Evolutionary conservation across 176 grass and related monocot species (phyloP).

Genomic region (Tuctoria greenei): DNA sequence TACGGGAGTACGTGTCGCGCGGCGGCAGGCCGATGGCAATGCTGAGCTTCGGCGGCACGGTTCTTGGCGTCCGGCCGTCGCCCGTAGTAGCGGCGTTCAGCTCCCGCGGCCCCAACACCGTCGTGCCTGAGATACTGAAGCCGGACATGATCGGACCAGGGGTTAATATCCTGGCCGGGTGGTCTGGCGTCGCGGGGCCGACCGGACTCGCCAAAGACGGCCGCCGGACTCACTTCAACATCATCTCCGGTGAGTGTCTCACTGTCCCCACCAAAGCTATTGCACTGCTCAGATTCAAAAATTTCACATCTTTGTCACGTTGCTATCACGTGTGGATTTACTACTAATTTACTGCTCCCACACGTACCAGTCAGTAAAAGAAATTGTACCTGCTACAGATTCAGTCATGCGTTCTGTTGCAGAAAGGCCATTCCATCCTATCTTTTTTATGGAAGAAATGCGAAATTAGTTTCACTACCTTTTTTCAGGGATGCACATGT

Average conservation of each 20-base stretch:
- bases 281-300: slow-evolving; percentile 33
- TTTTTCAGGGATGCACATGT: slow-evolving; percentile 53
- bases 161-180: slow-evolving; percentile 90
- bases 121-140: slow-evolving; percentile 83
- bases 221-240: slow-evolving; percentile 88
- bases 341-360: slow-evolving; percentile 23
- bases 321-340: slow-evolving; percentile 12
- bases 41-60: slow-evolving; percentile 84
- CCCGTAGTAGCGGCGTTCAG: slow-evolving; percentile 94
- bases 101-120: slow-evolving; percentile 86
- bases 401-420: slow-evolving; percentile 1
- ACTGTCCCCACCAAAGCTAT: background rate
- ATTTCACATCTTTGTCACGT: slow-evolving; percentile 3
- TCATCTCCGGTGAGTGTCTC: slow-evolving; percentile 76
- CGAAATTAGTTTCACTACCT: slow-evolving; percentile 40
- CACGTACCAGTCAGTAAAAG: slow-evolving; percentile 10
- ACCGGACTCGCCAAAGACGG: slow-evolving; percentile 78
- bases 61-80: slow-evolving; percentile 76
- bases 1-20: slow-evolving; percentile 58
- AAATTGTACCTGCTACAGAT: slow-evolving; percentile 9
- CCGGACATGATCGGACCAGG: slow-evolving; percentile 95
- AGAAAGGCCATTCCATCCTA: slow-evolving; percentile 43
- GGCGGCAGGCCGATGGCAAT: slow-evolving; percentile 51
- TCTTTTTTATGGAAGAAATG: slow-evolving; percentile 21
- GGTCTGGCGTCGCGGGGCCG: slow-evolving; percentile 72